phyloP scores from a whole-genome alignment of 2,329 filamentous ascomycete genomes.

The Camillea tinctor region DNA sequence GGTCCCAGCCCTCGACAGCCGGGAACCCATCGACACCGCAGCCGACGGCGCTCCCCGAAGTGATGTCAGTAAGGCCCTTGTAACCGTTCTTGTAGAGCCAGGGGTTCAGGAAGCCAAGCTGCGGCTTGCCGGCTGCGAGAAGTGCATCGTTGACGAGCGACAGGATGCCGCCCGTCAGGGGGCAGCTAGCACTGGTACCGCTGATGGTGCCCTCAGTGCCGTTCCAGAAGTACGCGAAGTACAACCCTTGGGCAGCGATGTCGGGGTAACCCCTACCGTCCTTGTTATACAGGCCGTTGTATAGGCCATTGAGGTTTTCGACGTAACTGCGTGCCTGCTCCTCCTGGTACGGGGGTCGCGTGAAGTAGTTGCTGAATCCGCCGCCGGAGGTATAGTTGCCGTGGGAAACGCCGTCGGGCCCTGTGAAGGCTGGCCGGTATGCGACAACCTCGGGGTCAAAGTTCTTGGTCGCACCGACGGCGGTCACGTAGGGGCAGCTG shows the following conservation, averaged over 20 bases:
- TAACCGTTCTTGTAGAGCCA: conserved; percentile 38
- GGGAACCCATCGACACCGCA: conserved; percentile 34
- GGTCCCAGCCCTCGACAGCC: conserved; percentile 34
- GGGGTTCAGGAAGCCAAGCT: conserved; percentile 44
- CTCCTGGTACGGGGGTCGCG: conserved; percentile 41
- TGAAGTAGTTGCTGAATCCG: conserved; percentile 48
- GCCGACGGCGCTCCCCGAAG: conserved; percentile 36
- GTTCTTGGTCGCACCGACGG: conserved; percentile 32
- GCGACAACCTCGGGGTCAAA: conserved; percentile 37
- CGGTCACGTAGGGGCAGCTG: conserved; percentile 36
- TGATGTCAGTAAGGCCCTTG: conserved; percentile 40
- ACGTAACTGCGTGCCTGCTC: conserved; percentile 39
- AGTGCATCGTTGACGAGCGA: conserved; percentile 62
- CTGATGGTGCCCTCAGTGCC: conserved; percentile 37
- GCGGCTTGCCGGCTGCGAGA: conserved; percentile 45
- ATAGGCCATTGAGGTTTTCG: conserved; percentile 39
- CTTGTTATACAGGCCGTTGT: conserved; percentile 44
- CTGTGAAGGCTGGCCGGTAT: conserved; percentile 31
- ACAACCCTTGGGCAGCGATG: conserved; percentile 33
- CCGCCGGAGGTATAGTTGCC: conserved; percentile 32
- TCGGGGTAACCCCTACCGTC: conserved; percentile 47
- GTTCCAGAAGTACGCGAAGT: conserved; percentile 35
- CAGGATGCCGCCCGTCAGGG: conserved; percentile 56
- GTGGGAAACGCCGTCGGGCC: conserved; percentile 10
- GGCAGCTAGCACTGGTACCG: conserved; percentile 55